phyloP scores from a whole-genome alignment of 176 grass and related monocot species.

The Ampelocalamus luodianensis region DNA sequence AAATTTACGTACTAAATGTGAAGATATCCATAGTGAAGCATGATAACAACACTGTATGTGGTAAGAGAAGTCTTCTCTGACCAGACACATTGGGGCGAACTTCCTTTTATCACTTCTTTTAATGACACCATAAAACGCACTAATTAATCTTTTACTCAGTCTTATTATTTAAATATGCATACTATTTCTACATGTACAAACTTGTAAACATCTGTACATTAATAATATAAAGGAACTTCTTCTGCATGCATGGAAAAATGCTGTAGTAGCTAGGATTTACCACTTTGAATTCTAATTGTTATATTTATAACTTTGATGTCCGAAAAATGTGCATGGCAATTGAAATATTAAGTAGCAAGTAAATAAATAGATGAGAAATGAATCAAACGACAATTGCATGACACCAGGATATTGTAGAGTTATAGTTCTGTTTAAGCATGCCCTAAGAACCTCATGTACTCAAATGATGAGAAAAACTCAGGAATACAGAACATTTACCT shows the following conservation, averaged over 20 bases:
- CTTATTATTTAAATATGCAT: slow-evolving; percentile 5
- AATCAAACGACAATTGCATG: too few species aligned
- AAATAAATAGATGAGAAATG: too few species aligned
- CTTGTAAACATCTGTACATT: slow-evolving; percentile 1
- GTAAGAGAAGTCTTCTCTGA: neutral
- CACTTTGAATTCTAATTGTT: too few species aligned
- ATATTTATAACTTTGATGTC: too few species aligned
- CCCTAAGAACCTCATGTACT: too few species aligned
- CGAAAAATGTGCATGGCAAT: too few species aligned
- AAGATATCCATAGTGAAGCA: slow-evolving; percentile 25
- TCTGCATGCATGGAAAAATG: slow-evolving; percentile 30
- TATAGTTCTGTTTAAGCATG: too few species aligned
- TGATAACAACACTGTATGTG: neutral
- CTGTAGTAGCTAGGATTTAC: too few species aligned
- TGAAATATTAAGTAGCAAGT: too few species aligned
- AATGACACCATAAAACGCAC: neutral
- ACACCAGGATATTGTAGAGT: too few species aligned
- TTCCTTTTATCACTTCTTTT: slow-evolving; percentile 2
- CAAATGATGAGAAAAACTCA: too few species aligned
- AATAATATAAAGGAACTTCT: slow-evolving; percentile 4
- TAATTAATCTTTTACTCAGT: slow-evolving; percentile 4
- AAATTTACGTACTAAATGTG: neutral
- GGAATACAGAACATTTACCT: too few species aligned
- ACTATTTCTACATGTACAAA: slow-evolving; percentile 23
- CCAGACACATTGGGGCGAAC: neutral